Evolutionary conservation across 1,284 basidiomycete species (phyloP).

Genomic region (Pyrrhoderma noxium): DNA sequence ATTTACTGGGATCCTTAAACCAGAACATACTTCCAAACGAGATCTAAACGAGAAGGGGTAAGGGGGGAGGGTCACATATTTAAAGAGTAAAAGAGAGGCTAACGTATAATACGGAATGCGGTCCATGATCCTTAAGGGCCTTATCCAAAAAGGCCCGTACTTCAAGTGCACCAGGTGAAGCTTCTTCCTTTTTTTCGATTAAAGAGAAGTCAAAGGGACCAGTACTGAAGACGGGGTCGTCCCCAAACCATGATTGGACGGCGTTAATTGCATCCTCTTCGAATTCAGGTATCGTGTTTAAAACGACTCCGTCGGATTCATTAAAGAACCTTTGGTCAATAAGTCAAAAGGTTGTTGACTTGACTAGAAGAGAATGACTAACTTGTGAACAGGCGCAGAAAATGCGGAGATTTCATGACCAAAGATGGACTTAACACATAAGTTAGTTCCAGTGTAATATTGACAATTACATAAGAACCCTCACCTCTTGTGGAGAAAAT

Average conservation of each 20-base stretch:
- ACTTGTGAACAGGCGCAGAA: neutral
- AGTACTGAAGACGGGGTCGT: slow-evolving; percentile 1
- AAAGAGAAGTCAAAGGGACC: slow-evolving; percentile 7
- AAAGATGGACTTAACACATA: neutral
- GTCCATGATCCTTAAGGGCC: slow-evolving; percentile 8
- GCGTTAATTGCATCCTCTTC: slow-evolving; percentile 3
- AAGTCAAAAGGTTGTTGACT: neutral
- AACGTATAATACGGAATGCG: slow-evolving; percentile 16
- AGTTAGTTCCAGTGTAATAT: no score
- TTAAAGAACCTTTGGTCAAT: neutral
- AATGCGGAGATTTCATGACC: neutral
- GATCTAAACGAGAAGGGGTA: slow-evolving; percentile 3
- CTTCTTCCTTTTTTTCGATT: neutral
- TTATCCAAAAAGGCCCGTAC: slow-evolving; percentile 6
- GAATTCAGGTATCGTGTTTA: neutral
- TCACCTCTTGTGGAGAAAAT: slow-evolving; percentile 2
- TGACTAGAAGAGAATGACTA: neutral
- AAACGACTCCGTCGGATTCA: slow-evolving; percentile 9
- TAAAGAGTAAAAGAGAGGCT: neutral
- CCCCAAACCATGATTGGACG: slow-evolving; percentile 7
- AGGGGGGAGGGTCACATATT: no score
- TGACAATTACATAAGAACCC: no score
- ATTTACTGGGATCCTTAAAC: slow-evolving; percentile 10
- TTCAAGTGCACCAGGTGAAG: neutral
- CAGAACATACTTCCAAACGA: slow-evolving; percentile 18